Conservation (phyloP, 163 green algal species). For the Chlamydomonas reinhardtii region DNA sequence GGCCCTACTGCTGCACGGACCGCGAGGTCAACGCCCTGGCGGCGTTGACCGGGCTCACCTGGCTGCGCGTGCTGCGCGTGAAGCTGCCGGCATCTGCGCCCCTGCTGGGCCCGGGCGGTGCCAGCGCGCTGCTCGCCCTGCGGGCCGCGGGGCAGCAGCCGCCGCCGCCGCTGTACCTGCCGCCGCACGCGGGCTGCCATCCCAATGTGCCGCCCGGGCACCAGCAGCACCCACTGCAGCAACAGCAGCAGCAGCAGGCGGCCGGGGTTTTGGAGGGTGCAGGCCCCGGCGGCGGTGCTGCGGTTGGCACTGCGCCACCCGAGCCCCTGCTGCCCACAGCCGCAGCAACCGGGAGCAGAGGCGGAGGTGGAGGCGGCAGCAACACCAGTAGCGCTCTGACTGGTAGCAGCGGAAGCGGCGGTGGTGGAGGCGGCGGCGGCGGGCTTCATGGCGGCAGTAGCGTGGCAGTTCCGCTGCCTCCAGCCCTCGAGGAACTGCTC, state of each 20-base stretch:
- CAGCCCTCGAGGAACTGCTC: not conserved
- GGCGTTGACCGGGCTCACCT: not conserved
- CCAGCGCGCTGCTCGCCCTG: too few relatives aligned
- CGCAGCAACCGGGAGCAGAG: not conserved
- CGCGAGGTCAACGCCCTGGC: not conserved
- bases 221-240: too few relatives aligned
- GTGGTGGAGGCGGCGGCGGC: too few relatives aligned
- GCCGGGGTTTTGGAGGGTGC: not conserved
- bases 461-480: not conserved
- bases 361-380: too few relatives aligned
- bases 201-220: too few relatives aligned
- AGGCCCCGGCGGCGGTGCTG: not conserved
- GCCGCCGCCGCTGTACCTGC: too few relatives aligned
- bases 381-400: too few relatives aligned
- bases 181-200: too few relatives aligned
- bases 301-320: not conserved
- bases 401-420: too few relatives aligned
- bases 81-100: slow-evolving; percentile 12
- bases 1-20: not conserved
- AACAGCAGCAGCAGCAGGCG: too few relatives aligned
- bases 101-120: too few relatives aligned
- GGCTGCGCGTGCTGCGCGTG: slow-evolving; percentile 12
- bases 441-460: not conserved
- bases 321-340: not conserved
- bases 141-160: too few relatives aligned